Conservation (phyloP, 2,329 filamentous ascomycete species). For the Sordariomycetes sp. region DNA sequence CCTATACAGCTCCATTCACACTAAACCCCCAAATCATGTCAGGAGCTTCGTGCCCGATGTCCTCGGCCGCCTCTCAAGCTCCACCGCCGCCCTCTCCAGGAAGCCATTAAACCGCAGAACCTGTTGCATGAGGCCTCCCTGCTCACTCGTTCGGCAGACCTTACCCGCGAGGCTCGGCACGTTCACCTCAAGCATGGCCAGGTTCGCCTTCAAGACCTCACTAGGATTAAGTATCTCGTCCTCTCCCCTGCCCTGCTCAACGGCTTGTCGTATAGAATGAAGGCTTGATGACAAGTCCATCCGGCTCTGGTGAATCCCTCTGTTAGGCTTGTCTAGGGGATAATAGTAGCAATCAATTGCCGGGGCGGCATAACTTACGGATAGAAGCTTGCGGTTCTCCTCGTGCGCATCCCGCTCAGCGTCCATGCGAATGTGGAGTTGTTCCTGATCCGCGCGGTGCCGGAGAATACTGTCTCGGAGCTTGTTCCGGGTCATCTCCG, state of each 20-base stretch:
- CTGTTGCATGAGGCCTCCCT: slow-evolving; percentile 39
- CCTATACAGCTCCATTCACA: neutral
- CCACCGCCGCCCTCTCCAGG: slow-evolving; percentile 44
- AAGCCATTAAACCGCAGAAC: slow-evolving; percentile 51
- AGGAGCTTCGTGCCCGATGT: neutral
- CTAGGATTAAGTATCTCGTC: slow-evolving; percentile 15
- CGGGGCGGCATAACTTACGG: neutral
- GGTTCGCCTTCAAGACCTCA: slow-evolving; percentile 34
- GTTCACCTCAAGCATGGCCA: slow-evolving; percentile 43
- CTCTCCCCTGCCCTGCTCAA: slow-evolving; percentile 34
- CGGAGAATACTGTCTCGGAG: slow-evolving; percentile 47
- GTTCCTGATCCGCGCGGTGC: slow-evolving; percentile 44
- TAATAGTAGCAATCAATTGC: neutral
- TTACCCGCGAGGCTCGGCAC: slow-evolving; percentile 41
- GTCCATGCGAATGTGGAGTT: slow-evolving; percentile 49
- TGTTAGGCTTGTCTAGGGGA: neutral
- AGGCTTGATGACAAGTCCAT: slow-evolving; percentile 42
- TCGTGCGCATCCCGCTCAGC: slow-evolving; percentile 48
- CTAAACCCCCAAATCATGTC: neutral
- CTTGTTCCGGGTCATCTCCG: slow-evolving; percentile 41
- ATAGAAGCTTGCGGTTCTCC: slow-evolving; percentile 25
- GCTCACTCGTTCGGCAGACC: slow-evolving; percentile 32
- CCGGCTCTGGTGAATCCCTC: slow-evolving; percentile 19
- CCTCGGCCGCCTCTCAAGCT: slow-evolving; percentile 30
- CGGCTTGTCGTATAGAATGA: slow-evolving; percentile 48